phyloP scores from a whole-genome alignment of 345 rosid species.

The Rhodomyrtus tomentosa region DNA sequence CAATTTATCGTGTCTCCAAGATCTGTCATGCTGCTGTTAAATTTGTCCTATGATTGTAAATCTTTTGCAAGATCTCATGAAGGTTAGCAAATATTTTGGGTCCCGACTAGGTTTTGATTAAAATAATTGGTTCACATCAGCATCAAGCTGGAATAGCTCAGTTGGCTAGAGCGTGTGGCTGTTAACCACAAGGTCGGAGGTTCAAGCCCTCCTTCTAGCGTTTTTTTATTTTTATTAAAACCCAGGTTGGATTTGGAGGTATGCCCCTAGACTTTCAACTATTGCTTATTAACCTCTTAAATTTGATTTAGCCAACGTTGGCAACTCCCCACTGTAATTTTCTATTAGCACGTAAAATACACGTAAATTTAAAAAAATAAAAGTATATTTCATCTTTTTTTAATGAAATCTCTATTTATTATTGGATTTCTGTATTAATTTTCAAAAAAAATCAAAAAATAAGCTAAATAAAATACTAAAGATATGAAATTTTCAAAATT shows the following conservation, averaged over 20 bases:
- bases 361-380: neutral
- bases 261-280: too few species aligned
- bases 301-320: neutral
- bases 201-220: slow-evolving; percentile 51
- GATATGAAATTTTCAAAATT: neutral
- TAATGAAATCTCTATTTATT: neutral
- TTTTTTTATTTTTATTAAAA: neutral
- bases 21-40: neutral
- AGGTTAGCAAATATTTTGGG: neutral
- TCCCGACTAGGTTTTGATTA: rapidly evolving
- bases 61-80: neutral
- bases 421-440: neutral
- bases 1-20: neutral
- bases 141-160: slow-evolving; percentile 40
- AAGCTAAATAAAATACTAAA: neutral
- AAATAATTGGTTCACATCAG: rapidly evolving
- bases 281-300: neutral
- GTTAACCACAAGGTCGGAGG: slow-evolving; percentile 70
- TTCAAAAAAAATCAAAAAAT: too few species aligned
- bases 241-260: too few species aligned
- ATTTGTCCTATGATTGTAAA: neutral
- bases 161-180: slow-evolving; percentile 56
- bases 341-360: neutral
- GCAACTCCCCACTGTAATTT: neutral
- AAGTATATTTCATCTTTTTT: neutral